These are phyloP conservation scores for Lactifluus pinguis DNA, from an alignment of 768 basidiomycete genomes.

Conservation along the genomic window DNA sequence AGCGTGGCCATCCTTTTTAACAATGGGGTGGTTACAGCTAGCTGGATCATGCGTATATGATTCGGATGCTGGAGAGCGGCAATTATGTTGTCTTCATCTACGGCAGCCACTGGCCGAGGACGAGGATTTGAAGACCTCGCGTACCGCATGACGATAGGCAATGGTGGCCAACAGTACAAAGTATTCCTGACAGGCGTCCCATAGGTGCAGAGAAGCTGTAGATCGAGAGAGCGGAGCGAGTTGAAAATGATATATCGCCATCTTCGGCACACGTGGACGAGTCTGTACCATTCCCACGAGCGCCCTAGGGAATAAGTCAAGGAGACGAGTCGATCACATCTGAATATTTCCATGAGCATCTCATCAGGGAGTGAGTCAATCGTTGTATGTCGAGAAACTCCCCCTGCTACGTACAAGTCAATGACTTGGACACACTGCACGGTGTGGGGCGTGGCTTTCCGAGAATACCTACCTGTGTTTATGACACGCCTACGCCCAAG, in stretches of 20 bases:
- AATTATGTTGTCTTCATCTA: neutral
- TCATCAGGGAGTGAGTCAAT: neutral
- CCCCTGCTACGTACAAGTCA: neutral
- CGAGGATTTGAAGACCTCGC: neutral
- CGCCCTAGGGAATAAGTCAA: neutral
- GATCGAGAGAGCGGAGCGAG: neutral
- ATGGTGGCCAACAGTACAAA: neutral
- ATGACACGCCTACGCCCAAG: too few species aligned
- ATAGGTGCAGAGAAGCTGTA: slow-evolving; percentile 3
- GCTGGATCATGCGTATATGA: neutral
- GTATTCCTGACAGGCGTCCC: neutral
- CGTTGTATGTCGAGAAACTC: neutral
- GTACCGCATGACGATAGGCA: slow-evolving; percentile 6
- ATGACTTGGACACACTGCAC: neutral
- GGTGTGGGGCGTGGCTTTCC: neutral
- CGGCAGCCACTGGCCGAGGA: neutral
- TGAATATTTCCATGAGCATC: neutral
- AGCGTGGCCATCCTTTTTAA: neutral
- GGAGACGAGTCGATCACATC: neutral
- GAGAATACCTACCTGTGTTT: too few species aligned
- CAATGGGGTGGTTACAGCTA: neutral
- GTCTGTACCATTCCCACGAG: slow-evolving; percentile 3
- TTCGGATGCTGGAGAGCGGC: neutral
- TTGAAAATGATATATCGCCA: neutral
- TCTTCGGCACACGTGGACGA: neutral